A percentile compares a stretch with the other conserved stretches of the same genome.
Conservation (phyloP, 495 filamentous ascomycete genomes). For the Chaetomium fimeti region DNA sequence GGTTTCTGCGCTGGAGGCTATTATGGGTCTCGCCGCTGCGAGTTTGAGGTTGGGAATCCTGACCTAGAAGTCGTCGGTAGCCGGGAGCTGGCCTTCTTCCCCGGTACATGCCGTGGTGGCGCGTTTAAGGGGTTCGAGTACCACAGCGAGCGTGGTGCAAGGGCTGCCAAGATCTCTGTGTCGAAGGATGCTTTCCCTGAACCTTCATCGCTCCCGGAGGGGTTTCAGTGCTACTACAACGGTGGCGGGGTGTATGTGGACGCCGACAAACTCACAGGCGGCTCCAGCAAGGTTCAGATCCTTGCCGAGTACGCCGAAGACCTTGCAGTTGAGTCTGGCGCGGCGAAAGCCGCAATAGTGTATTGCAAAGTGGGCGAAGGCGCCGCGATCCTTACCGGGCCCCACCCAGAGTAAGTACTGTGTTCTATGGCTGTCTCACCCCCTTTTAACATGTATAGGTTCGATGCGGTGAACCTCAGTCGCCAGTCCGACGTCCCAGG, state of each 20-base stretch:
- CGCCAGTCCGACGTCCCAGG: constrained; percentile 59
- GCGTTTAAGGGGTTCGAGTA: constrained; percentile 93
- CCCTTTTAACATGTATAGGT: constrained; percentile 51
- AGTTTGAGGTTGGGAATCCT: constrained; percentile 85
- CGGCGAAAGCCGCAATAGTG: constrained; percentile 72
- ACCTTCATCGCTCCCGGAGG: constrained; percentile 54
- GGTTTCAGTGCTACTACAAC: constrained; percentile 84
- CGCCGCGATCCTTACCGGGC: constrained; percentile 73
- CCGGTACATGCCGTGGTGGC: constrained; percentile 77
- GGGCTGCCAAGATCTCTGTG: constrained; percentile 66
- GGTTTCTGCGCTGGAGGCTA: constrained; percentile 96
- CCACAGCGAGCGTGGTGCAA: constrained; percentile 81
- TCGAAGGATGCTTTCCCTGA: constrained; percentile 58
- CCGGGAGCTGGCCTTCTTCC: constrained; percentile 85
- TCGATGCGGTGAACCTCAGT: constrained; percentile 76
- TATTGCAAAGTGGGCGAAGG: constrained; percentile 89
- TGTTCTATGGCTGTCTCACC: background rate
- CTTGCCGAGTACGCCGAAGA: constrained; percentile 76
- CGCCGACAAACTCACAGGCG: constrained; percentile 52
- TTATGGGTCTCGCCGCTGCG: constrained; percentile 76
- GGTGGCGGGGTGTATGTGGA: constrained; percentile 95
- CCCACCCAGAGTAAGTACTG: constrained; percentile 83
- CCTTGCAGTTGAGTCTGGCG: constrained; percentile 74
- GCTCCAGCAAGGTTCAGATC: constrained; percentile 68
- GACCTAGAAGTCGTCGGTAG: constrained; percentile 81